phyloP scores from a whole-genome alignment of 805 yeast species.

The Schizosaccharomyces japonicus region DNA sequence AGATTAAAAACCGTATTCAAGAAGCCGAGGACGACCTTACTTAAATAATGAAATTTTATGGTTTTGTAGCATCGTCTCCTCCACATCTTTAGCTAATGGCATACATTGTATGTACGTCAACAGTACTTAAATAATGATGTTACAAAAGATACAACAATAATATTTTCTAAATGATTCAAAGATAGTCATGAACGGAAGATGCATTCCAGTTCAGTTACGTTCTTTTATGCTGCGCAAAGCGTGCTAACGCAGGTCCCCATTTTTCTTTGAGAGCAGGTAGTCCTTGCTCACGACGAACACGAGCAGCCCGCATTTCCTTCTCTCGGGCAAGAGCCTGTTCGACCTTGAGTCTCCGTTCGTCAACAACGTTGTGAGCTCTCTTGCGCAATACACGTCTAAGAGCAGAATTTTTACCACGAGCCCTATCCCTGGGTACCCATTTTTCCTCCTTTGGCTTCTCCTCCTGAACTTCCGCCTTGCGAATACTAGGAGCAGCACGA shows the following conservation, averaged over 20 bases:
- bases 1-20: conserved; percentile 50
- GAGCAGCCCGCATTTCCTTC: conserved; percentile 40
- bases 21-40: conserved; percentile 46
- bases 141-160: too few species aligned
- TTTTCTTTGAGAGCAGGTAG: conserved; percentile 8
- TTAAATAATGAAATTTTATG: not conserved
- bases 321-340: conserved; percentile 55
- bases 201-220: too few species aligned
- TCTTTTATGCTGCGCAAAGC: conserved; percentile 7
- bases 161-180: too few species aligned
- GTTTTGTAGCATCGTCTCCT: too few species aligned
- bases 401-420: conserved; percentile 61
- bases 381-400: conserved; percentile 59
- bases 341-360: conserved; percentile 56
- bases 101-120: too few species aligned
- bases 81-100: too few species aligned
- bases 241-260: conserved; percentile 10
- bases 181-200: too few species aligned
- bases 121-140: too few species aligned
- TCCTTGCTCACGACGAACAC: conserved; percentile 22
- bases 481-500: conserved; percentile 29
- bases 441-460: conserved; percentile 25
- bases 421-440: conserved; percentile 38
- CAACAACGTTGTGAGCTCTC: conserved; percentile 63
- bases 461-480: conserved; percentile 23